Percentiles rank a stretch among this genome's conserved stretches.
These are phyloP conservation scores for Solanum virginianum DNA, from an alignment of 257 asterid species.

Conservation along the genomic window DNA sequence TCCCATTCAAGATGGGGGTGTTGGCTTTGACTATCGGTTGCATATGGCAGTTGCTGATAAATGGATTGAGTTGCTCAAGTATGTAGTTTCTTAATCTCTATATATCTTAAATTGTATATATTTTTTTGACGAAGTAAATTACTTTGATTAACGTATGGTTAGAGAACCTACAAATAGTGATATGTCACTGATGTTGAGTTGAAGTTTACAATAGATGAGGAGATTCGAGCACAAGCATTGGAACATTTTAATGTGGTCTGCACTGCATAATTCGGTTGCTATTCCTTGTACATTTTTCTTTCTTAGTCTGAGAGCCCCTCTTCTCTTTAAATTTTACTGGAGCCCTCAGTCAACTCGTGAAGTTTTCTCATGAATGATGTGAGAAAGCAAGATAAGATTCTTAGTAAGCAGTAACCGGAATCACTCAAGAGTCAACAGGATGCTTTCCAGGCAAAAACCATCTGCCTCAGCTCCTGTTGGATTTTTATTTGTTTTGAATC, in stretches of 20 bases:
- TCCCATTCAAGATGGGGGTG: slow-evolving; percentile 90
- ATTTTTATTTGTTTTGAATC: not conserved
- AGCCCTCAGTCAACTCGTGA: not conserved
- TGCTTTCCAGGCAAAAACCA: not conserved
- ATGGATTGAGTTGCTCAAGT: slow-evolving; percentile 93
- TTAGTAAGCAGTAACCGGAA: not conserved
- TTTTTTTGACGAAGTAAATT: not conserved
- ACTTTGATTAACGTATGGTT: not conserved
- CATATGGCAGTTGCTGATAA: slow-evolving; percentile 99
- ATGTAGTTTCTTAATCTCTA: slow-evolving; percentile 24
- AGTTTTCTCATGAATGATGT: not conserved
- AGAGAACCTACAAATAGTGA: not conserved
- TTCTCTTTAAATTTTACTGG: not conserved
- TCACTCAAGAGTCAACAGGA: not conserved
- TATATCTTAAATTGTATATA: not conserved
- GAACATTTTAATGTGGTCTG: not conserved
- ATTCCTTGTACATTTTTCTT: not conserved
- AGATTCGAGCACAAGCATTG: not conserved
- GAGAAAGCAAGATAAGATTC: not conserved
- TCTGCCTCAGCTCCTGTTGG: not conserved
- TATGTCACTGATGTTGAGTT: not conserved
- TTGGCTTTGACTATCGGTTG: slow-evolving; percentile 95
- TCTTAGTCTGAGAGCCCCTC: not conserved
- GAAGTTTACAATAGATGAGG: not conserved
- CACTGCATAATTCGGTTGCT: not conserved